Evolutionary conservation across 2,329 filamentous ascomycete genomes (phyloP).

Genomic region (Aspergillus ruber): DNA sequence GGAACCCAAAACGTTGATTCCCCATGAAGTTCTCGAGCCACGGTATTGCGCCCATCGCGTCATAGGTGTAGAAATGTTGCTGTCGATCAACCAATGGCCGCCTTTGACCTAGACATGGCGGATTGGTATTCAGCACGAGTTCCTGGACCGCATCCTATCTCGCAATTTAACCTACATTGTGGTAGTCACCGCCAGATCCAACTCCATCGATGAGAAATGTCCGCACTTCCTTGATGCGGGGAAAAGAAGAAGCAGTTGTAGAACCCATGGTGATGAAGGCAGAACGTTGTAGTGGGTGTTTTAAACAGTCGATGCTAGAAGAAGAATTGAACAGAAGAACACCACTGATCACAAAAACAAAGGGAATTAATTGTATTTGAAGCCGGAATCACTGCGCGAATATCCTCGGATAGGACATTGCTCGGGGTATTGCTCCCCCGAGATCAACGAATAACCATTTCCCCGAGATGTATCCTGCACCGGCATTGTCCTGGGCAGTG

Average conservation of each 20-base stretch:
- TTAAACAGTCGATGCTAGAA: not conserved
- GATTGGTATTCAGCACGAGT: not conserved
- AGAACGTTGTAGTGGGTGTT: not conserved
- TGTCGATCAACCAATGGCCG: slow-evolving; percentile 75
- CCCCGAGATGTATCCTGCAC: not conserved
- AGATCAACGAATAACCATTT: slow-evolving; percentile 6
- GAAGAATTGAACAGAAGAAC: not conserved
- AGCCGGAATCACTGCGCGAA: not conserved
- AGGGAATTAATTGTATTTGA: not conserved
- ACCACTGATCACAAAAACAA: not conserved
- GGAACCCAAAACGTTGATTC: slow-evolving; percentile 89
- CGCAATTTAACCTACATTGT: slow-evolving; percentile 64
- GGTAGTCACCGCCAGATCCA: slow-evolving; percentile 56
- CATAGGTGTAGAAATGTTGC: slow-evolving; percentile 87
- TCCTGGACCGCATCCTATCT: not conserved
- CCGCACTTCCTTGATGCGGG: slow-evolving; percentile 40
- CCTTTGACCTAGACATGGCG: slow-evolving; percentile 34
- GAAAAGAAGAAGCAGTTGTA: slow-evolving; percentile 25
- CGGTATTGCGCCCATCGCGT: slow-evolving; percentile 84
- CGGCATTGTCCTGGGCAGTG: not conserved
- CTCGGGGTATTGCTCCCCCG: slow-evolving; percentile 28
- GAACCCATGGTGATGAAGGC: slow-evolving; percentile 24
- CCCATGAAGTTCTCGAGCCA: slow-evolving; percentile 82
- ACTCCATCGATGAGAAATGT: slow-evolving; percentile 43
- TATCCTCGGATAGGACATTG: slow-evolving; percentile 5